Conservation (phyloP, 2,329 filamentous ascomycete species). For the Lachnellula occidentalis region DNA sequence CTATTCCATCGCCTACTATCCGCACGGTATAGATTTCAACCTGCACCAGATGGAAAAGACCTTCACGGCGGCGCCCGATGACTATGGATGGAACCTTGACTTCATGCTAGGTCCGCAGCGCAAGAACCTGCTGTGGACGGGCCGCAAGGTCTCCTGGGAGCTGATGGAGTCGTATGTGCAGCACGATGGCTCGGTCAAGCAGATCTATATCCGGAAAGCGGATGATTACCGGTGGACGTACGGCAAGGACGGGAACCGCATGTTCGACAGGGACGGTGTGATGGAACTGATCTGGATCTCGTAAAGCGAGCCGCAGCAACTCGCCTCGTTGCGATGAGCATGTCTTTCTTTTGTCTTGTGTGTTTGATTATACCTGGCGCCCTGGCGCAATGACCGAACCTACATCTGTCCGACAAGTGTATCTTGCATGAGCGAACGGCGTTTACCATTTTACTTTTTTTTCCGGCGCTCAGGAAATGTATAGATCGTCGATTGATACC, state of each 20-base stretch:
- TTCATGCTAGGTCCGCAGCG: constrained; percentile 47
- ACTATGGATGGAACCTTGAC: constrained; percentile 35
- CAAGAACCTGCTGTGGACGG: constrained; percentile 42
- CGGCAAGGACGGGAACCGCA: constrained; percentile 35
- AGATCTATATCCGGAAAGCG: constrained; percentile 48
- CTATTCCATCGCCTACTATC: constrained; percentile 28
- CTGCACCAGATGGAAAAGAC: constrained; percentile 29
- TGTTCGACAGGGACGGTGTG: constrained; percentile 50
- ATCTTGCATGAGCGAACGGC: too few relatives aligned
- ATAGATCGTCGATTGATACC: too few relatives aligned
- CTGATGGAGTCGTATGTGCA: constrained; percentile 44
- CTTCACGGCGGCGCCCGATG: constrained; percentile 24
- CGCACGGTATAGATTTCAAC: constrained; percentile 28
- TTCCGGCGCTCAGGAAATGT: too few relatives aligned
- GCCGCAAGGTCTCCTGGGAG: constrained; percentile 49
- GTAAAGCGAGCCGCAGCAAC: background rate
- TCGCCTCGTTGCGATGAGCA: too few relatives aligned
- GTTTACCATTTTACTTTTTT: too few relatives aligned
- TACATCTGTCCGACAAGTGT: too few relatives aligned
- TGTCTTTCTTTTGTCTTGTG: too few relatives aligned
- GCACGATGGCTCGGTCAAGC: constrained; percentile 45
- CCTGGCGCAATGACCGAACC: too few relatives aligned
- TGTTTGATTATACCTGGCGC: too few relatives aligned
- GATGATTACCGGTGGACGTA: constrained; percentile 50
- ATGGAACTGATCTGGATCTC: constrained; percentile 54